phyloP scores from a whole-genome alignment of 495 filamentous ascomycete species.

The Oidiodendron maius region DNA sequence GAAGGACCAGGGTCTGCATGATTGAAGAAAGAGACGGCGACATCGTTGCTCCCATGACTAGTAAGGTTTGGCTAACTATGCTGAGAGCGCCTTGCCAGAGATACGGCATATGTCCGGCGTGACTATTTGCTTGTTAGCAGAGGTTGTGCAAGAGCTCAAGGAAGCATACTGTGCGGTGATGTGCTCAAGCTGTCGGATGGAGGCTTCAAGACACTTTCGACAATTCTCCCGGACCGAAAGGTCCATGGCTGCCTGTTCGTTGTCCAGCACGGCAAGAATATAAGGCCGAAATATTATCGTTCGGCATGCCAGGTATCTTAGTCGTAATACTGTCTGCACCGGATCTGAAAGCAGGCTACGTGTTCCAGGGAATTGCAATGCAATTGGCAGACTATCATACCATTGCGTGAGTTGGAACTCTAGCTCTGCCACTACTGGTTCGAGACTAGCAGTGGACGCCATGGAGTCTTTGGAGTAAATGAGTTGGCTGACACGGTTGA shows the following conservation, averaged over 20 bases:
- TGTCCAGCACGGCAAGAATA: conserved; percentile 72
- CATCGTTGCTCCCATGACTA: conserved; percentile 82
- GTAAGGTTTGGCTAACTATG: conserved; percentile 71
- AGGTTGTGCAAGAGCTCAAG: neutral
- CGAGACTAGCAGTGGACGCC: conserved; percentile 61
- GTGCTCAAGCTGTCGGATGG: conserved; percentile 72
- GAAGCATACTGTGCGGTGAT: conserved; percentile 64
- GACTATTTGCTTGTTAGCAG: conserved; percentile 33
- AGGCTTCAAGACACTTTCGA: conserved; percentile 75
- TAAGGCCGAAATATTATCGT: conserved; percentile 84
- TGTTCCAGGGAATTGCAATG: conserved; percentile 70
- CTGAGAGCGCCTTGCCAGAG: conserved; percentile 80
- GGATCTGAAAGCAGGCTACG: conserved; percentile 58
- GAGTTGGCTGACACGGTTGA: conserved; percentile 75
- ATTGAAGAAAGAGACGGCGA: conserved; percentile 56
- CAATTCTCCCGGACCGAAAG: conserved; percentile 68
- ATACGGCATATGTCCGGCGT: conserved; percentile 82
- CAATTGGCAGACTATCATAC: conserved; percentile 70
- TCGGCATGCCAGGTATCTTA: conserved; percentile 77
- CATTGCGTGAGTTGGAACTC: conserved; percentile 79
- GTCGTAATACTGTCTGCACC: conserved; percentile 70
- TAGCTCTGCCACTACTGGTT: conserved; percentile 71
- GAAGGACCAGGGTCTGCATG: conserved; percentile 53
- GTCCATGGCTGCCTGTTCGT: conserved; percentile 65
- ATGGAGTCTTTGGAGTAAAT: conserved; percentile 71